Evolutionary conservation across 2,329 filamentous ascomycete genomes (phyloP).

Genomic region (Claviceps sp.): DNA sequence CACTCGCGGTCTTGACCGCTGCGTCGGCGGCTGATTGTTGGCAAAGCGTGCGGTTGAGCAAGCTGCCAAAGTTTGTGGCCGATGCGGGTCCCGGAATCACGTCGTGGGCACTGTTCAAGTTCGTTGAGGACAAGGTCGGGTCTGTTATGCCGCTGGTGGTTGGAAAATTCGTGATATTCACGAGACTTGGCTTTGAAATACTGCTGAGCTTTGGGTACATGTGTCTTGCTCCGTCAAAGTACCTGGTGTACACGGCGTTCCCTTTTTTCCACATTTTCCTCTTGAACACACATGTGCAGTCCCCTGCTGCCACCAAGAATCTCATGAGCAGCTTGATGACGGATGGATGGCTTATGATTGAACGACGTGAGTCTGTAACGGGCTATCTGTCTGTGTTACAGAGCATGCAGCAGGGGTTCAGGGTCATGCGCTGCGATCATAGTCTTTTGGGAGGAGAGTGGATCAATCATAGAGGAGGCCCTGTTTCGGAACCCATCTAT

Average conservation of each 20-base stretch:
- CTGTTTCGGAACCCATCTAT: constrained; percentile 75
- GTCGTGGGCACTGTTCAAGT: constrained; percentile 52
- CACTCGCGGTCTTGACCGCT: constrained; percentile 50
- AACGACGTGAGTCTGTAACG: constrained; percentile 72
- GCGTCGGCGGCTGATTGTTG: constrained; percentile 51
- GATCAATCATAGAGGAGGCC: constrained; percentile 42
- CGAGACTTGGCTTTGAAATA: constrained; percentile 59
- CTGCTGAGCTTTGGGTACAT: constrained; percentile 52
- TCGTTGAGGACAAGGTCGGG: constrained; percentile 28
- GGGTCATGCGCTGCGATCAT: constrained; percentile 84
- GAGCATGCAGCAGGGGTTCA: constrained; percentile 54
- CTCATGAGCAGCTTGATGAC: constrained; percentile 53
- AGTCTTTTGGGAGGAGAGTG: constrained; percentile 89
- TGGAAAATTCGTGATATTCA: constrained; percentile 50
- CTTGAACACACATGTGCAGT: constrained; percentile 61
- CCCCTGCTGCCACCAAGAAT: constrained; percentile 41
- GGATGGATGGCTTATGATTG: constrained; percentile 62
- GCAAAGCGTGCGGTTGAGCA: constrained; percentile 44
- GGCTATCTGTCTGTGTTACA: constrained; percentile 89
- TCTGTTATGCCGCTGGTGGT: constrained; percentile 35
- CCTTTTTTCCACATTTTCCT: constrained; percentile 58
- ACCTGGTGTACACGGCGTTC: constrained; percentile 54
- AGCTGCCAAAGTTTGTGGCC: constrained; percentile 40
- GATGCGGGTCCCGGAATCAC: constrained; percentile 53
- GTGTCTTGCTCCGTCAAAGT: constrained; percentile 52